phyloP scores from a whole-genome alignment of 306 rosid species.

The Dryas drummondii region DNA sequence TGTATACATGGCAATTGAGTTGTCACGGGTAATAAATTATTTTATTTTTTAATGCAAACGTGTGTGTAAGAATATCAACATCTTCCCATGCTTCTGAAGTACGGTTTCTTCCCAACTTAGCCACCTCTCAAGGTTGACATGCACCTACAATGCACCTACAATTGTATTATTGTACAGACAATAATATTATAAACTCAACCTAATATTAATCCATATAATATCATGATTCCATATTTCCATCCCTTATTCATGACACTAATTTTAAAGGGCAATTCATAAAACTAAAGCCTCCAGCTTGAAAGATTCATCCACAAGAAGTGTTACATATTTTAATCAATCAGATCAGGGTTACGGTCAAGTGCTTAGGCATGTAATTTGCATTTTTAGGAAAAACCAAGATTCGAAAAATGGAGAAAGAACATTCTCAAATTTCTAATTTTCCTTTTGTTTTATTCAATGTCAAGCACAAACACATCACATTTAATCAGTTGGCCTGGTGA shows the following conservation, averaged over 20 bases:
- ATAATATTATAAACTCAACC: neutral
- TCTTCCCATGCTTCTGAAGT: neutral
- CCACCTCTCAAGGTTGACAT: neutral
- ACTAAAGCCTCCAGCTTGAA: too few relatives aligned
- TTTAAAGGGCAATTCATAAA: too few relatives aligned
- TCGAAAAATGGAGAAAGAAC: neutral
- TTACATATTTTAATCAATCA: too few relatives aligned
- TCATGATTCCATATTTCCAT: neutral
- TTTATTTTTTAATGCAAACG: too few relatives aligned
- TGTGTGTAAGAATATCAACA: too few relatives aligned
- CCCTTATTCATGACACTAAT: neutral
- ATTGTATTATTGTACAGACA: neutral
- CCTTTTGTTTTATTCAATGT: neutral
- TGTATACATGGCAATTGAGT: too few relatives aligned
- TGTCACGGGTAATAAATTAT: too few relatives aligned
- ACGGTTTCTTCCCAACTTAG: neutral
- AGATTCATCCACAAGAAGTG: too few relatives aligned
- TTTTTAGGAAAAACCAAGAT: neutral
- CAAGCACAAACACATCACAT: neutral
- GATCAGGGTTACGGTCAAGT: too few relatives aligned
- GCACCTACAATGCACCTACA: constrained; percentile 6
- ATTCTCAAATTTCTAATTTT: neutral
- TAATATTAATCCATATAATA: neutral
- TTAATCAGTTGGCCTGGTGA: neutral
- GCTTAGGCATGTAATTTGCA: too few relatives aligned